phyloP scores from a whole-genome alignment of 345 rosid species.

The Alliaria petiolata region DNA sequence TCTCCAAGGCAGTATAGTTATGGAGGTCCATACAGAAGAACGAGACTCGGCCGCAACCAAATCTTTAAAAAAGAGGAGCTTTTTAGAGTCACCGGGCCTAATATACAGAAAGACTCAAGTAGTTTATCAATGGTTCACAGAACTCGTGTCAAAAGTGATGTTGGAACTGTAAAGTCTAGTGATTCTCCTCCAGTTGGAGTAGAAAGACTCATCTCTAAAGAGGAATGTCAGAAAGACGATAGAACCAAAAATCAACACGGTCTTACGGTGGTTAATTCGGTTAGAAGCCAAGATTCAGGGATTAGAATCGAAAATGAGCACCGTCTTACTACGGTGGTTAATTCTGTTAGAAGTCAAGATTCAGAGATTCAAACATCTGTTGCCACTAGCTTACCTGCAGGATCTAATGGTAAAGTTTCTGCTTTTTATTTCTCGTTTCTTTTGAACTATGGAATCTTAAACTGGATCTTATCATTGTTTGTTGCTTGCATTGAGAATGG shows the following conservation, averaged over 20 bases:
- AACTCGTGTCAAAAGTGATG: conserved; percentile 30
- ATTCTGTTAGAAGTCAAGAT: conserved; percentile 20
- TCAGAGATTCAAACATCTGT: conserved; percentile 7
- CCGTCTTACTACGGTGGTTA: neutral
- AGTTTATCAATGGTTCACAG: conserved; percentile 22
- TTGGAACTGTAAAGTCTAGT: conserved; percentile 22
- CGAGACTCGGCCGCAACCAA: conserved; percentile 27
- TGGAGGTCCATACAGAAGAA: conserved; percentile 33
- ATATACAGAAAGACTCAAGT: conserved; percentile 18
- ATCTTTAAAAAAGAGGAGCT: conserved; percentile 23
- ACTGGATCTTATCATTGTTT: neutral
- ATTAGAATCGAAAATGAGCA: neutral
- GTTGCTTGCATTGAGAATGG: neutral
- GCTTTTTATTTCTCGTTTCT: neutral
- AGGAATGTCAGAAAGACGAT: conserved; percentile 1
- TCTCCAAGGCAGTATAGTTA: conserved; percentile 31
- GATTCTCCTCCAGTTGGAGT: conserved; percentile 27
- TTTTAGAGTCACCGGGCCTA: conserved; percentile 15
- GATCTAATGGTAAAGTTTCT: conserved; percentile 28
- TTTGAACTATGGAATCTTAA: neutral
- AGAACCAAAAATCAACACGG: neutral
- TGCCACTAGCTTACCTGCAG: conserved; percentile 18
- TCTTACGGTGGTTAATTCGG: neutral
- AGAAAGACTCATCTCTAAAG: conserved; percentile 15
- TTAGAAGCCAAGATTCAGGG: conserved; percentile 12